Conservation (phyloP, 371 early-diverging fungal genomes). For the Mortierella polycephala region DNA sequence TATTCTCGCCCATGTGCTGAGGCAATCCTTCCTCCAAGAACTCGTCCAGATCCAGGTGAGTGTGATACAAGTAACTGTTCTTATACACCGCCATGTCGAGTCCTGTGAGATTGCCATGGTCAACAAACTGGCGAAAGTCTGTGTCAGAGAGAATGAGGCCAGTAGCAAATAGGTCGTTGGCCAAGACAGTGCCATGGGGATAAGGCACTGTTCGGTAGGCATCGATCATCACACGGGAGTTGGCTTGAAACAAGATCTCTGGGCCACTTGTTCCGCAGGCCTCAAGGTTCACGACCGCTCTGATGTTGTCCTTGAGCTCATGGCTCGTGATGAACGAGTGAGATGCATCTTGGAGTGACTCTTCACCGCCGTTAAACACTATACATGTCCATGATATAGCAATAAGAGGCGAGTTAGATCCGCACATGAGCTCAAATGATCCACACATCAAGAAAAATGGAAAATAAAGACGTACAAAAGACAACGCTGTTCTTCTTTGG, state of each 20-base stretch:
- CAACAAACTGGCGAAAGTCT: slow-evolving; percentile 80
- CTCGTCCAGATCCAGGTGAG: slow-evolving; percentile 71
- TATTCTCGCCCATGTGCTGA: slow-evolving; percentile 79
- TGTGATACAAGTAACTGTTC: slow-evolving; percentile 77
- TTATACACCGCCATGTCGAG: slow-evolving; percentile 81
- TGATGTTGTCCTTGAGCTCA: slow-evolving; percentile 64
- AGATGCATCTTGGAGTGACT: slow-evolving; percentile 79
- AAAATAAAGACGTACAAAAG: slow-evolving; percentile 59
- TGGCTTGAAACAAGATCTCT: slow-evolving; percentile 82
- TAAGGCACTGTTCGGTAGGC: slow-evolving; percentile 75
- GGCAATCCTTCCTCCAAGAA: slow-evolving; percentile 69
- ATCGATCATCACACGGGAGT: slow-evolving; percentile 74
- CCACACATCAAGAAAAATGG: no score
- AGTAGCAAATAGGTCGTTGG: slow-evolving; percentile 78
- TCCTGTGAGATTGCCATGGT: slow-evolving; percentile 71
- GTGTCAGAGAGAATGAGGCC: slow-evolving; percentile 82
- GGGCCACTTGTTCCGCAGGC: slow-evolving; percentile 77
- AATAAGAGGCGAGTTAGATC: neutral
- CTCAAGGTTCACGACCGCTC: slow-evolving; percentile 78
- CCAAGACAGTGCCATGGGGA: slow-evolving; percentile 77
- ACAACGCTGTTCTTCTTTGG: slow-evolving; percentile 65
- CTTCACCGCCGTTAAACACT: slow-evolving; percentile 69
- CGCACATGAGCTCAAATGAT: no score
- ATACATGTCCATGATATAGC: neutral
- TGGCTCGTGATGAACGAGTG: slow-evolving; percentile 79